These are phyloP conservation scores for Aspergillus fischeri DNA, from an alignment of 2,329 filamentous ascomycete species.

Conservation along the genomic window DNA sequence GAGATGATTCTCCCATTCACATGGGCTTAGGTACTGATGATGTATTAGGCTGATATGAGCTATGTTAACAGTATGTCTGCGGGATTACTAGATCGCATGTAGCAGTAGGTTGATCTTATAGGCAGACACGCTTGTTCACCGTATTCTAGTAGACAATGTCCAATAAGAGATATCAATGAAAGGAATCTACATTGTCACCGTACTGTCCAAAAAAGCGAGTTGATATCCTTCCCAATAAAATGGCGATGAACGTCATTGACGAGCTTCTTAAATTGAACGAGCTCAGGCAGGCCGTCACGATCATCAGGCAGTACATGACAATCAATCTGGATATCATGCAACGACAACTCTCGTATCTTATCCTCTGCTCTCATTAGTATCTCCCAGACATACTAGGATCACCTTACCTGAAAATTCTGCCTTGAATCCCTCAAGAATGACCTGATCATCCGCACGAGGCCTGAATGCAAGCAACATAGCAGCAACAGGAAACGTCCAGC, in stretches of 20 bases:
- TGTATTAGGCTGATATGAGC: not conserved
- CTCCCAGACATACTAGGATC: not conserved
- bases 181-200: no score
- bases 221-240: not conserved
- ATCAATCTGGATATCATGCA: not conserved
- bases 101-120: no score
- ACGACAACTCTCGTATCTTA: not conserved
- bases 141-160: no score
- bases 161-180: no score
- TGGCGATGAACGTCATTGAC: not conserved
- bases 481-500: conserved; percentile 2
- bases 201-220: no score
- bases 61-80: not conserved
- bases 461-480: conserved; percentile 6
- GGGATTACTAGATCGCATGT: no score
- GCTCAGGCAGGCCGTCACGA: not conserved
- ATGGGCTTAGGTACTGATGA: no score
- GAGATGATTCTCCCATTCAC: conserved; percentile 18
- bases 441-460: conserved; percentile 2
- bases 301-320: no score
- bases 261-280: not conserved
- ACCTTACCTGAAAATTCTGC: not conserved
- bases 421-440: not conserved
- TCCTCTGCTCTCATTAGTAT: not conserved
- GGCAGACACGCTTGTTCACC: no score